These are phyloP conservation scores for Neofusicoccum ribis DNA, from an alignment of 2,329 filamentous ascomycete species.

Conservation along the genomic window DNA sequence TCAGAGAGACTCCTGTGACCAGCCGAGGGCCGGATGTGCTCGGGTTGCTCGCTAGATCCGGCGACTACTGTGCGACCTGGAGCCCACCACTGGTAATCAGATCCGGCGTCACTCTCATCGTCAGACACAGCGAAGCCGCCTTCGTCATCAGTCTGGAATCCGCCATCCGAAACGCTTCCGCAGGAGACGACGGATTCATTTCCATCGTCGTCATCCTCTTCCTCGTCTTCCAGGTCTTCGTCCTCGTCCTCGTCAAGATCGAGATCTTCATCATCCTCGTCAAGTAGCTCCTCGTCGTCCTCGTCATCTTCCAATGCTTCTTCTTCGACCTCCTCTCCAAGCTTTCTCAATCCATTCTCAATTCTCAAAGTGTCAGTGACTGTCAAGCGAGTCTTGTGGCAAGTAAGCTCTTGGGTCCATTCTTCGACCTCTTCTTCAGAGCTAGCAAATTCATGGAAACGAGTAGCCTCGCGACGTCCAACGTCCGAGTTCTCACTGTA, in stretches of 20 bases:
- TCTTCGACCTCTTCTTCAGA: constrained; percentile 76
- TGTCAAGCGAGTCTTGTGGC: constrained; percentile 71
- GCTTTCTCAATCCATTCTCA: constrained; percentile 81
- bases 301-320: constrained; percentile 74
- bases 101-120: constrained; percentile 64
- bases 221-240: constrained; percentile 50
- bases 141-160: constrained; percentile 80
- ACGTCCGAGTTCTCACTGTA: constrained; percentile 42
- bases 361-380: constrained; percentile 87
- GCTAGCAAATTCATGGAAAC: constrained; percentile 90
- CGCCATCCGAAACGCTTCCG: constrained; percentile 55
- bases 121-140: constrained; percentile 70
- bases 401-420: constrained; percentile 76
- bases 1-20: constrained; percentile 51
- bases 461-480: constrained; percentile 55
- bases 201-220: constrained; percentile 49
- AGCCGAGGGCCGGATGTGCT: constrained; percentile 46
- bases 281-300: constrained; percentile 62
- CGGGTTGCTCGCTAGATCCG: constrained; percentile 55
- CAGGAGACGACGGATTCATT: constrained; percentile 31
- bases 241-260: constrained; percentile 34
- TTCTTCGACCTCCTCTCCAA: constrained; percentile 88
- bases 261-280: constrained; percentile 44
- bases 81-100: constrained; percentile 67
- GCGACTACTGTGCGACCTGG: constrained; percentile 52